Conservation (phyloP, 23 red algal species). For the Pyropia haitanensis region DNA sequence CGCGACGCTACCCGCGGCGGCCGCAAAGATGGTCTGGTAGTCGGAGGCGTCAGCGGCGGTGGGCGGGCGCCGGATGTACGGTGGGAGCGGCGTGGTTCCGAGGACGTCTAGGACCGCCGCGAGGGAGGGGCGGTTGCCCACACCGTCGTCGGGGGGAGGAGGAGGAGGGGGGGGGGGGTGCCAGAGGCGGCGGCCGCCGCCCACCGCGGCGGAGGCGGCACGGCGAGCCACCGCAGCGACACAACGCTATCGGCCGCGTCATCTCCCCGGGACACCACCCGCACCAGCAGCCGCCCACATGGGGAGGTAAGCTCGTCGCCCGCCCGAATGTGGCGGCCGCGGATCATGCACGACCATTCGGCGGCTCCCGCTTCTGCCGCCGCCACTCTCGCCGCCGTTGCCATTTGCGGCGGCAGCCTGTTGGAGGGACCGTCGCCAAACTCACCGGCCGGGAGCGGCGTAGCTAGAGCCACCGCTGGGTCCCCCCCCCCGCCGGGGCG, state of each 20-base stretch:
- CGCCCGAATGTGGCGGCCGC: constrained; percentile 29
- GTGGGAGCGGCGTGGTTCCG: constrained; percentile 75
- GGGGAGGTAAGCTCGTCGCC: constrained; percentile 11
- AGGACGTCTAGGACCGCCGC: constrained; percentile 36
- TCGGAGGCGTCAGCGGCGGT: constrained; percentile 18
- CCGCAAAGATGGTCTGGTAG: constrained; percentile 94
- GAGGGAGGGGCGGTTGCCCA: constrained; percentile 2
- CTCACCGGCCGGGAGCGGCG: constrained; percentile 7
- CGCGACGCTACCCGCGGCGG: constrained; percentile 60
- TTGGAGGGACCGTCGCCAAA: neutral
- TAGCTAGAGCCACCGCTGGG: constrained; percentile 29
- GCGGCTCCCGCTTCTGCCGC: neutral
- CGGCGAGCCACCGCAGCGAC: constrained; percentile 2
- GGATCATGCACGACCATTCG: constrained; percentile 26
- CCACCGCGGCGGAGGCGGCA: constrained; percentile 12
- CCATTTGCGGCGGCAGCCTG: too few species aligned
- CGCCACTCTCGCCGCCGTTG: neutral
- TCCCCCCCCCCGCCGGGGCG: constrained; percentile 9
- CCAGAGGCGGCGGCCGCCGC: too few species aligned
- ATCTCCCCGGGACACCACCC: neutral
- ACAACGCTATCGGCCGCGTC: neutral
- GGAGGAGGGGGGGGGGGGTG: neutral
- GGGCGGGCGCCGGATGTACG: constrained; percentile 56
- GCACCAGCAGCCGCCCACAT: neutral
- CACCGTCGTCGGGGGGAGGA: neutral